phyloP scores from a whole-genome alignment of 768 basidiomycete species.

The Solioccasus polychromus region DNA sequence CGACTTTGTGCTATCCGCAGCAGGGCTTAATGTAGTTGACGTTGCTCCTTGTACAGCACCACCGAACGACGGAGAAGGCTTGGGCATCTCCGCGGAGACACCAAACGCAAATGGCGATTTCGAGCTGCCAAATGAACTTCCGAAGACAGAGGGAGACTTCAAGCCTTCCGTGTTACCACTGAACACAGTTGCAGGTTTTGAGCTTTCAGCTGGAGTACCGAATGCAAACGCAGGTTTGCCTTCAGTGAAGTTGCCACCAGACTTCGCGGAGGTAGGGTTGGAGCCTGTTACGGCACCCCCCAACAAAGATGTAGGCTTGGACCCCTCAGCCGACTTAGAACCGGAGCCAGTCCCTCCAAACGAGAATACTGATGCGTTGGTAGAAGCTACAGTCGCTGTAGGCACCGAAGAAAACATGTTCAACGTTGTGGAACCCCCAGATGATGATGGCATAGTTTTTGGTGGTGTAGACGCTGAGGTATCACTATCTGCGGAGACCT shows the following conservation, averaged over 20 bases:
- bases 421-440: constrained; percentile 14
- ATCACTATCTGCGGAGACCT: constrained; percentile 8
- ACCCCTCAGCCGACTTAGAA: constrained; percentile 15
- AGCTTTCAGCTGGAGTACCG: constrained; percentile 5
- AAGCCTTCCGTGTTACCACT: constrained; percentile 5
- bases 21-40: background rate
- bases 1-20: background rate
- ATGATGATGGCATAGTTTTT: constrained; percentile 14
- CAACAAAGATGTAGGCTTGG: constrained; percentile 17
- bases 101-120: constrained; percentile 11
- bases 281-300: constrained; percentile 8
- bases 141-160: constrained; percentile 4
- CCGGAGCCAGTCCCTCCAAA: constrained; percentile 15
- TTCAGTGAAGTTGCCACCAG: constrained; percentile 7
- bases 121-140: constrained; percentile 3
- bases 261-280: background rate
- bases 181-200: constrained; percentile 13
- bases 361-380: constrained; percentile 15
- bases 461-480: constrained; percentile 21
- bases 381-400: constrained; percentile 13
- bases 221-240: constrained; percentile 17
- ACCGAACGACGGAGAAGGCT: constrained; percentile 3
- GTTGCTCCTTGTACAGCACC: constrained; percentile 3
- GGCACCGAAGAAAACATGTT: constrained; percentile 18
- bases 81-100: constrained; percentile 2